Conservation (phyloP, 164 flowering plant species). For the Malania oleifera region DNA sequence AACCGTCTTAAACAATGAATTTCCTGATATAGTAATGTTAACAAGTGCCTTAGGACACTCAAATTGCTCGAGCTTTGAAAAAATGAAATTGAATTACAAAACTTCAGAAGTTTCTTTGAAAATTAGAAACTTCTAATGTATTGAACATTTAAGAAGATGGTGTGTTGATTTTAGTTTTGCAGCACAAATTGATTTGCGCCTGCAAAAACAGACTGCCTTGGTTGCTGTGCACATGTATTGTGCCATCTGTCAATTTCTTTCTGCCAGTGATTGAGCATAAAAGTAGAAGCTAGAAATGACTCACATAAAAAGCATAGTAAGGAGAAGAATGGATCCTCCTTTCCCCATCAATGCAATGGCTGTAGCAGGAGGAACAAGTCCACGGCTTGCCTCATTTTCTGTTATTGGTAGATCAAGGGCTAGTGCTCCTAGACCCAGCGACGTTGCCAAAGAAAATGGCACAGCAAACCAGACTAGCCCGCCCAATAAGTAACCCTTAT, state of each 20-base stretch:
- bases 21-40: too few relatives aligned
- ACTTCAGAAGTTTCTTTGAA: too few relatives aligned
- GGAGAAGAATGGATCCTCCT: slow-evolving; percentile 83
- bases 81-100: too few relatives aligned
- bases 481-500: slow-evolving; percentile 87
- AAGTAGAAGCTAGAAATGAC: slow-evolving; percentile 6
- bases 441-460: slow-evolving; percentile 77
- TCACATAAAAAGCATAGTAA: slow-evolving; percentile 95
- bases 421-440: slow-evolving; percentile 55
- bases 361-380: slow-evolving; percentile 93
- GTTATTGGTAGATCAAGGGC: slow-evolving; percentile 91
- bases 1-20: too few relatives aligned
- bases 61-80: too few relatives aligned
- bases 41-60: too few relatives aligned
- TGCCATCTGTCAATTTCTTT: not conserved
- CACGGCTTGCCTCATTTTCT: slow-evolving; percentile 67
- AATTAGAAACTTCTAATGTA: too few relatives aligned
- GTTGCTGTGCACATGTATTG: too few relatives aligned
- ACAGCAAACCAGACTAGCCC: slow-evolving; percentile 98
- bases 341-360: slow-evolving; percentile 96
- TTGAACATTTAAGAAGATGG: too few relatives aligned
- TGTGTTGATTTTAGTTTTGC: too few relatives aligned
- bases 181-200: too few relatives aligned
- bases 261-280: not conserved
- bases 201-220: too few relatives aligned